Percentiles rank a stretch among this genome's conserved stretches.
These are phyloP conservation scores for Metschnikowia santaceciliae DNA, from an alignment of 805 yeast genomes.

Conservation along the genomic window DNA sequence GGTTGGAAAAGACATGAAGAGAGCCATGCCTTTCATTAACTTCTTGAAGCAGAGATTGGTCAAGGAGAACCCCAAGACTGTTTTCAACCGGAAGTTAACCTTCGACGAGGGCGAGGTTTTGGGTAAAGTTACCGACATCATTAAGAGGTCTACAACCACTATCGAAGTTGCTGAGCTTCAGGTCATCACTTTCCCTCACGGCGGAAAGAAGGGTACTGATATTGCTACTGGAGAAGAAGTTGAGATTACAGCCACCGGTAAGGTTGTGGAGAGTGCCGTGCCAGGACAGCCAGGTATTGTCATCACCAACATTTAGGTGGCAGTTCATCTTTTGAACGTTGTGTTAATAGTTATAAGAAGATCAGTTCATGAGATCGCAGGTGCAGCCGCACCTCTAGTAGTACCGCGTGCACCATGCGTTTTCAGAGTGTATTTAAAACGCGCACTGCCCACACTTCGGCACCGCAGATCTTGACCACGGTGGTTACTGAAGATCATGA, in stretches of 20 bases:
- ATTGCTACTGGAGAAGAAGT: slow-evolving; percentile 66
- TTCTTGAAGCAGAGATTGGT: slow-evolving; percentile 76
- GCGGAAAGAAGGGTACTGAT: slow-evolving; percentile 59
- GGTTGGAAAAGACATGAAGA: slow-evolving; percentile 87
- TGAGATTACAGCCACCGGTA: slow-evolving; percentile 59
- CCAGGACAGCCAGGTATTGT: slow-evolving; percentile 93
- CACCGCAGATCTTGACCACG: background rate
- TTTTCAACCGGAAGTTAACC: slow-evolving; percentile 83
- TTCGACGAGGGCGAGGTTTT: slow-evolving; percentile 74
- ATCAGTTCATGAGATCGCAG: background rate
- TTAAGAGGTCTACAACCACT: slow-evolving; percentile 63
- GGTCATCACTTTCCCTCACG: slow-evolving; percentile 61
- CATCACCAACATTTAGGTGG: slow-evolving; percentile 51
- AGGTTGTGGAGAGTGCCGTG: slow-evolving; percentile 74
- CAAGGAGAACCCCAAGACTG: slow-evolving; percentile 65
- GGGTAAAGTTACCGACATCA: slow-evolving; percentile 48
- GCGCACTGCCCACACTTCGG: background rate
- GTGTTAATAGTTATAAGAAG: background rate
- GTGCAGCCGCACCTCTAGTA: background rate
- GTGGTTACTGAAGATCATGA: background rate
- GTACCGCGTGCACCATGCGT: background rate
- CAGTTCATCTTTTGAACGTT: background rate
- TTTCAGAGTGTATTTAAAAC: background rate
- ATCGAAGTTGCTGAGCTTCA: slow-evolving; percentile 50
- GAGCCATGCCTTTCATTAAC: slow-evolving; percentile 96